These are phyloP conservation scores for Diaporthe capsici DNA, from an alignment of 2,329 filamentous ascomycete genomes.

Conservation along the genomic window DNA sequence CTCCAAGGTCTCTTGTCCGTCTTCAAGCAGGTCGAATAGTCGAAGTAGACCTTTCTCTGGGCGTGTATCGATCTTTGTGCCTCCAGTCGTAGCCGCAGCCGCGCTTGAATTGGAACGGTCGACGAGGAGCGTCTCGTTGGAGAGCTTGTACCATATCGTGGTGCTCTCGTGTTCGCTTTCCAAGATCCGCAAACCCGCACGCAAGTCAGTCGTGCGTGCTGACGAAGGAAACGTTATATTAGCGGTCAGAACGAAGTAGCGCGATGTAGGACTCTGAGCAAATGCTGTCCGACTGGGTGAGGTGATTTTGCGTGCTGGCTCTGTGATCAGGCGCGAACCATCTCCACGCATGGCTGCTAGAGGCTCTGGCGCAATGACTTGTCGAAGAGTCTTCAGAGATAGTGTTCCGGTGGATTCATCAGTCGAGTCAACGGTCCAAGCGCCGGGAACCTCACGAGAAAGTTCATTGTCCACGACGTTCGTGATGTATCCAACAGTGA, in stretches of 20 bases:
- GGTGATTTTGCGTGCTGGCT: constrained; percentile 45
- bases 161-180: constrained; percentile 56
- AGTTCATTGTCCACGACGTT: constrained; percentile 59
- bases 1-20: constrained; percentile 51
- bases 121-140: constrained; percentile 57
- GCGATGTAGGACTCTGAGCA: constrained; percentile 45
- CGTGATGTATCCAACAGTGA: constrained; percentile 56
- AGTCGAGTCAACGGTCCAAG: constrained; percentile 53
- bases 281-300: constrained; percentile 25
- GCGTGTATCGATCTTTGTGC: constrained; percentile 50
- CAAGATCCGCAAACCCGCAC: constrained; percentile 58
- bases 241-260: constrained; percentile 56
- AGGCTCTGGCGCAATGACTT: constrained; percentile 55
- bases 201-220: constrained; percentile 51
- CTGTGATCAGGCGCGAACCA: constrained; percentile 41
- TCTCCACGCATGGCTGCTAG: constrained; percentile 50
- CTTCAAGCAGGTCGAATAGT: constrained; percentile 54
- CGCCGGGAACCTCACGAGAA: constrained; percentile 51
- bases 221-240: constrained; percentile 53
- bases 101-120: constrained; percentile 58
- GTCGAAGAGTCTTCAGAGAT: constrained; percentile 54
- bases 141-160: constrained; percentile 60
- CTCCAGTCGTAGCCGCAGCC: constrained; percentile 54
- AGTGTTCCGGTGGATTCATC: constrained; percentile 49
- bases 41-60: constrained; percentile 56